Conservation (phyloP, 2,329 filamentous ascomycete species). For the Penicillium sp. region DNA sequence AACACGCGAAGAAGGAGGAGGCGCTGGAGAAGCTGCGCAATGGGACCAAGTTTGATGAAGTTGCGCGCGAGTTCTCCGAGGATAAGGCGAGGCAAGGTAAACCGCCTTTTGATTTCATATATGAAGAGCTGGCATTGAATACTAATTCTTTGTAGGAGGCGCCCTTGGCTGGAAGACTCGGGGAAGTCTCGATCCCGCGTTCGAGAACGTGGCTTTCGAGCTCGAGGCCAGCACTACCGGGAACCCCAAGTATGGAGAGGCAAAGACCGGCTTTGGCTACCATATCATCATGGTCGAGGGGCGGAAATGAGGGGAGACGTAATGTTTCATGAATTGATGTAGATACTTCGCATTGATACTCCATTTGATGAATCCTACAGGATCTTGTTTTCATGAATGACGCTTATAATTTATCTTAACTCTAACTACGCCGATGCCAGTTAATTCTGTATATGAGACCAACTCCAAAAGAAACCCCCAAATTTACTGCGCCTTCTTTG, state of each 20-base stretch:
- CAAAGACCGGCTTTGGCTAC: constrained; percentile 65
- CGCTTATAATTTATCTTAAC: not conserved
- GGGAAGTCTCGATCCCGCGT: constrained; percentile 56
- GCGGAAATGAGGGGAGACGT: constrained; percentile 49
- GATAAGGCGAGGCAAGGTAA: constrained; percentile 61
- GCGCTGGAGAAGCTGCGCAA: constrained; percentile 59
- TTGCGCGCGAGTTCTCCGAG: constrained; percentile 63
- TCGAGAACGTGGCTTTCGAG: constrained; percentile 63
- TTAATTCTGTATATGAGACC: not conserved
- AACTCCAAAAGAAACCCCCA: not conserved
- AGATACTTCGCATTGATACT: not conserved
- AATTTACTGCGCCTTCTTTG: constrained; percentile 29
- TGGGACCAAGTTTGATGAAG: constrained; percentile 63
- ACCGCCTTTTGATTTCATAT: constrained; percentile 2
- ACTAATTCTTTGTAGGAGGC: constrained; percentile 47
- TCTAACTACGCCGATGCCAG: not conserved
- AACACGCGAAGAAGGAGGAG: constrained; percentile 65
- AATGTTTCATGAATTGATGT: not conserved
- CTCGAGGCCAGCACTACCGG: constrained; percentile 60
- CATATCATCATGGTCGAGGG: constrained; percentile 68
- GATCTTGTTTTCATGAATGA: not conserved
- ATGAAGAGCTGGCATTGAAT: not conserved
- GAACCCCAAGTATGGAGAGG: constrained; percentile 61
- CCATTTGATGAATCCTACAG: not conserved
- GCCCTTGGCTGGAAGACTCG: constrained; percentile 63